phyloP scores from a whole-genome alignment of 345 rosid genomes.

The Tarenaya hassleriana region DNA sequence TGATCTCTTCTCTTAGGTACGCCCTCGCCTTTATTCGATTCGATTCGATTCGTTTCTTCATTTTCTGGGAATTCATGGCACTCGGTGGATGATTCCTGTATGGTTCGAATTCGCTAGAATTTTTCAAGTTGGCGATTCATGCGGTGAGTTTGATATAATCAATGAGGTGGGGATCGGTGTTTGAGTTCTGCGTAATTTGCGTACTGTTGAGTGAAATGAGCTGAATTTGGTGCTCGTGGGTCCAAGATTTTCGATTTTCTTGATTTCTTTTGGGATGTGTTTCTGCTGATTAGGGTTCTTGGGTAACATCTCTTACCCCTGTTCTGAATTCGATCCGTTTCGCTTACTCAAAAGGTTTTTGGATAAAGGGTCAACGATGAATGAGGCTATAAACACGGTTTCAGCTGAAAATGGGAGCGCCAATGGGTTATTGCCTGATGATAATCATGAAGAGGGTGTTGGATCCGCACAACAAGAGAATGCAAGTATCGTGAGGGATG shows the following conservation, averaged over 20 bases:
- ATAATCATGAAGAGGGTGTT: slow-evolving; percentile 15
- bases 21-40: neutral
- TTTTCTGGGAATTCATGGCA: neutral
- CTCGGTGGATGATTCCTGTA: neutral
- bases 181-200: neutral
- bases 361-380: slow-evolving; percentile 28
- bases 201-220: neutral
- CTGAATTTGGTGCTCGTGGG: no score
- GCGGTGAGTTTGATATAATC: no score
- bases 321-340: slow-evolving; percentile 21
- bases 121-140: slow-evolving; percentile 3
- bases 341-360: neutral
- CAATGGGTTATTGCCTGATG: slow-evolving; percentile 20
- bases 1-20: slow-evolving; percentile 15
- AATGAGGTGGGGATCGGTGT: no score
- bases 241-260: slow-evolving; percentile 6
- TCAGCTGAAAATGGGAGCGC: slow-evolving; percentile 18
- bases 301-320: slow-evolving; percentile 27
- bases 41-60: slow-evolving; percentile 12
- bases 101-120: no score
- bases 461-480: slow-evolving; percentile 23
- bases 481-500: slow-evolving; percentile 8
- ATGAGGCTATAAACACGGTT: slow-evolving; percentile 16
- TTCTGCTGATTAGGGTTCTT: slow-evolving; percentile 35
- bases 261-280: slow-evolving; percentile 28